phyloP scores from a whole-genome alignment of 495 filamentous ascomycete species.

The Aspergillus panamensis region DNA sequence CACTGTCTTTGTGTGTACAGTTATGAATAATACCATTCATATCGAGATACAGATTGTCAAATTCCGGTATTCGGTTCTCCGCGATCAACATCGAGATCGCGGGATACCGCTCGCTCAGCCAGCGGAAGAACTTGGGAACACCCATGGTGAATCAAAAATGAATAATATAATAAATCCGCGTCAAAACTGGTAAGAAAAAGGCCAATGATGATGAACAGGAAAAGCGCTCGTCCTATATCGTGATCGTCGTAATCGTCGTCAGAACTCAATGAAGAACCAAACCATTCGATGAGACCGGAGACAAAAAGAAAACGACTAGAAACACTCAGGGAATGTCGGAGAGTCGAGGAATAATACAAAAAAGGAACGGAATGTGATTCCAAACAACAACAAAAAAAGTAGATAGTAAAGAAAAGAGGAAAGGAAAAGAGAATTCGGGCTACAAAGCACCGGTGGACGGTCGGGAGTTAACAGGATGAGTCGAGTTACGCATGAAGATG shows the following conservation, averaged over 20 bases:
- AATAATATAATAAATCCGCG: background rate
- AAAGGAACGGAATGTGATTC: constrained; percentile 11
- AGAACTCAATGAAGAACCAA: constrained; percentile 21
- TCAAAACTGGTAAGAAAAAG: constrained; percentile 1
- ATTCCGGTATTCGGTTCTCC: constrained; percentile 98
- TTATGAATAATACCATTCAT: constrained; percentile 99
- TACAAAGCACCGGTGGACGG: background rate
- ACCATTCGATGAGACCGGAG: constrained; percentile 19
- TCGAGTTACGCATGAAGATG: constrained; percentile 1
- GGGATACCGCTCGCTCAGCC: constrained; percentile 98
- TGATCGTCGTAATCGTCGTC: constrained; percentile 24
- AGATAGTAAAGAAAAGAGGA: constrained; percentile 11
- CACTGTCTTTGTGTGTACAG: constrained; percentile 94
- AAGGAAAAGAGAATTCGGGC: constrained; percentile 3
- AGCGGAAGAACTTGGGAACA: constrained; percentile 94
- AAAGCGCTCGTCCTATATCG: constrained; percentile 14
- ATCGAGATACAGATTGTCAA: constrained; percentile 96
- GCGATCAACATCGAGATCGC: constrained; percentile 98
- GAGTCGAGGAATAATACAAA: constrained; percentile 13
- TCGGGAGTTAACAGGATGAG: background rate
- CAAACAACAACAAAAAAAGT: constrained; percentile 17
- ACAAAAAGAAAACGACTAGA: constrained; percentile 16
- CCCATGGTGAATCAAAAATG: constrained; percentile 53
- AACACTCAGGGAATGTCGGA: constrained; percentile 19
- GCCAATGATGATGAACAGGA: background rate